phyloP scores from a whole-genome alignment of 768 basidiomycete species.

The Pleurotus salmoneostramineus region DNA sequence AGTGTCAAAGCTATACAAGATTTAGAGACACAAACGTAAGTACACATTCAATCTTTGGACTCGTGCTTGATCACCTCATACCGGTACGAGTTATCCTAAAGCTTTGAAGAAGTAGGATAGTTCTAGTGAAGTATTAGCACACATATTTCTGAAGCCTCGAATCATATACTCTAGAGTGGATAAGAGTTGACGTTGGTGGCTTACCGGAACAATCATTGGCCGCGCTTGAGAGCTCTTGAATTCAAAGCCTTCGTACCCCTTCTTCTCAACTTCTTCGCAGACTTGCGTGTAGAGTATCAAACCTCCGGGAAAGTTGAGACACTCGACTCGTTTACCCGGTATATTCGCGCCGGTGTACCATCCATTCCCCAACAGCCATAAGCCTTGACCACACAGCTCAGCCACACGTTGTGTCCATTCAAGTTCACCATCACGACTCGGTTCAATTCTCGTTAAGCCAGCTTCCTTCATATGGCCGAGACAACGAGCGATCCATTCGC shows the following conservation, averaged over 20 bases:
- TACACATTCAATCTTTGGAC: no score
- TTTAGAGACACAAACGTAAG: no score
- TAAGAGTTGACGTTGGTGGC: no score
- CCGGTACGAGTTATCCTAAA: no score
- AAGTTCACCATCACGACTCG: constrained; percentile 11
- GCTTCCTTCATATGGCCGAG: constrained; percentile 8
- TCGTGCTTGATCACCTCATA: no score
- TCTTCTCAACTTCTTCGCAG: background rate
- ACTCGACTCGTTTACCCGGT: constrained; percentile 32
- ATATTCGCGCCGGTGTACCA: constrained; percentile 36
- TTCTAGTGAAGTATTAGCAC: no score
- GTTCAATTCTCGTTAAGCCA: constrained; percentile 7
- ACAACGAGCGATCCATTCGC: constrained; percentile 13
- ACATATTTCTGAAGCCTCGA: no score
- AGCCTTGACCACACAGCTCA: background rate
- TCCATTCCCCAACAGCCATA: constrained; percentile 4
- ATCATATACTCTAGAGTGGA: no score
- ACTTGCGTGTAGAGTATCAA: background rate
- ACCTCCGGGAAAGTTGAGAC: background rate
- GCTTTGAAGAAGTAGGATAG: no score
- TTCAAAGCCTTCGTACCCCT: background rate
- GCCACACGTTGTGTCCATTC: constrained; percentile 6
- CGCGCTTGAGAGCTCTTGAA: no score
- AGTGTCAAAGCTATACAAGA: no score
- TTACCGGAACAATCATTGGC: no score